Evolutionary conservation across 306 rosid species (phyloP).

Genomic region (Castanea crenata): DNA sequence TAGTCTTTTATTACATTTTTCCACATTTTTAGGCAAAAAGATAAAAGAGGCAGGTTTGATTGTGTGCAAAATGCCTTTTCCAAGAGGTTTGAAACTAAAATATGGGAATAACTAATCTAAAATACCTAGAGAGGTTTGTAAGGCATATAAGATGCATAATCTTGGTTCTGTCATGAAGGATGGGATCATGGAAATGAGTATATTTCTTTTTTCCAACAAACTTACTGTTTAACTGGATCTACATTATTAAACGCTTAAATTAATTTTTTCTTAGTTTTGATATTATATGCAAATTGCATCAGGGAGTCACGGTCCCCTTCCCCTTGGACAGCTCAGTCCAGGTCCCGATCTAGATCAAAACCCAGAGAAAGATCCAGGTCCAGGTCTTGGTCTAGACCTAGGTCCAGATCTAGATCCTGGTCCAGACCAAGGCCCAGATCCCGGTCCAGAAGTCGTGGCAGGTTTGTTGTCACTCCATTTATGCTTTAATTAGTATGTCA

Average conservation of each 20-base stretch:
- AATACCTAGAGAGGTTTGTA: background rate
- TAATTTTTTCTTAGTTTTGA: background rate
- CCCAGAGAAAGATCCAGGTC: constrained; percentile 61
- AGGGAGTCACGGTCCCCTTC: constrained; percentile 84
- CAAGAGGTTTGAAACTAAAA: background rate
- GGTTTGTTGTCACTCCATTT: constrained; percentile 48
- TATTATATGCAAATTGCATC: constrained; percentile 4
- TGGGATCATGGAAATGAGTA: background rate
- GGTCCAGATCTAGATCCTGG: constrained; percentile 54
- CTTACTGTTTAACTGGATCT: background rate
- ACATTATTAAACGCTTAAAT: background rate
- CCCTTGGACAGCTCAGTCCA: constrained; percentile 72
- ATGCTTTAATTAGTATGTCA: background rate
- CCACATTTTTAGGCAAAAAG: background rate
- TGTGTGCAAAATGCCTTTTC: background rate
- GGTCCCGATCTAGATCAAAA: constrained; percentile 53
- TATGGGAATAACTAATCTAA: background rate
- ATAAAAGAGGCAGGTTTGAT: background rate
- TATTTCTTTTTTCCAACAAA: background rate
- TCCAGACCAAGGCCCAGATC: constrained; percentile 68
- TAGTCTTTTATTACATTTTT: background rate
- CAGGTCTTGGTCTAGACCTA: constrained; percentile 49
- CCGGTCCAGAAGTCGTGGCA: constrained; percentile 78
- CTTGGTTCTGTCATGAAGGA: background rate
- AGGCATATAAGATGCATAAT: background rate